Conservation (phyloP, 768 basidiomycete genomes). For the Kwoniella dendrophila region DNA sequence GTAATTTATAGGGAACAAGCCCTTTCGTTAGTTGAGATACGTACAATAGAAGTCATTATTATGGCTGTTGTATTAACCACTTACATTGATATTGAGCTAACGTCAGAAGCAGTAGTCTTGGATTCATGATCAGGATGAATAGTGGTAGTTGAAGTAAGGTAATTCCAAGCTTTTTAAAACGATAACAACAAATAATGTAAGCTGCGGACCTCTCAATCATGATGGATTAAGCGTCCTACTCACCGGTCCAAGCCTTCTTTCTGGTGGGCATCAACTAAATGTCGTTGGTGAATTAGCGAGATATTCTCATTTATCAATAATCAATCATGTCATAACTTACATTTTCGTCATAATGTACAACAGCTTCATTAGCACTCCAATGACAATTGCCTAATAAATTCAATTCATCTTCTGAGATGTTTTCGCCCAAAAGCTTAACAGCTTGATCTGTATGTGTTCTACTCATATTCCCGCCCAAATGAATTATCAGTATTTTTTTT, state of each 20-base stretch:
- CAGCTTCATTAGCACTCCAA: constrained; percentile 16
- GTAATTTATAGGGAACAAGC: too few relatives aligned
- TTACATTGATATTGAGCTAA: constrained; percentile 14
- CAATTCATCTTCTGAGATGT: constrained; percentile 11
- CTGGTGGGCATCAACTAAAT: constrained; percentile 7
- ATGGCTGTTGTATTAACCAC: background rate
- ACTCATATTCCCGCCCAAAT: background rate
- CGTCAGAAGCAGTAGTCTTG: constrained; percentile 12
- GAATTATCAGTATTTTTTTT: background rate
- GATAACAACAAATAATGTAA: too few relatives aligned
- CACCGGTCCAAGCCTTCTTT: constrained; percentile 17
- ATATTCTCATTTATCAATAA: background rate
- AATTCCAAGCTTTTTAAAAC: constrained; percentile 14
- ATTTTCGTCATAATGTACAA: constrained; percentile 20
- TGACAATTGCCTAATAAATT: constrained; percentile 10
- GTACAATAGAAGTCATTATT: background rate
- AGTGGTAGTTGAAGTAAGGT: constrained; percentile 11
- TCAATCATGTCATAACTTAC: constrained; percentile 5
- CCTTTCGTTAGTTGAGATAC: too few relatives aligned
- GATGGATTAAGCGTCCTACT: background rate
- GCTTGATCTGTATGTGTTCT: constrained; percentile 18
- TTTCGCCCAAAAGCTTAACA: constrained; percentile 1
- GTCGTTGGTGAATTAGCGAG: background rate
- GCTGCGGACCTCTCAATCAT: too few relatives aligned
- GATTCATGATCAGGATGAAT: constrained; percentile 10